Conservation (phyloP, 2,329 filamentous ascomycete genomes). For the Pyricularia sp. region DNA sequence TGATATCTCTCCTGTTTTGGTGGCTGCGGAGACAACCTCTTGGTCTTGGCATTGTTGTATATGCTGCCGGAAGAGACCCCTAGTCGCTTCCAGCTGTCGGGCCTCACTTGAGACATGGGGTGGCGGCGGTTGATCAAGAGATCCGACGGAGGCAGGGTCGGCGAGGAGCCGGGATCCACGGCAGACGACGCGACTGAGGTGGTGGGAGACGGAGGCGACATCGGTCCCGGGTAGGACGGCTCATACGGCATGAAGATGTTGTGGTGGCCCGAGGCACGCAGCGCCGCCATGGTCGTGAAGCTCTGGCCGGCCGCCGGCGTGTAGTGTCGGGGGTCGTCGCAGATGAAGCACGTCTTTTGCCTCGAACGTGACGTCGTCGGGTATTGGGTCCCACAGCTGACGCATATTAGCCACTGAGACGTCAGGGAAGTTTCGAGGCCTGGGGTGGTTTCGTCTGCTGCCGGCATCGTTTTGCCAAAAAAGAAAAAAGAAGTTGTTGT, state of each 20-base stretch:
- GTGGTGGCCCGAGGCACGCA: slow-evolving; percentile 29
- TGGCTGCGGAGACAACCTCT: not conserved
- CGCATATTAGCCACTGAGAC: slow-evolving; percentile 44
- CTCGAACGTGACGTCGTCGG: slow-evolving; percentile 37
- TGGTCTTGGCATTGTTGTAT: not conserved
- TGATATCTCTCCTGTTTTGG: not conserved
- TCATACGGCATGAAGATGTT: slow-evolving; percentile 44
- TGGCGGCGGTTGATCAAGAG: not conserved
- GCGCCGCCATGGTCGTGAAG: slow-evolving; percentile 50
- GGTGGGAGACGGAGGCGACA: not conserved
- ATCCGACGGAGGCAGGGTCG: not conserved
- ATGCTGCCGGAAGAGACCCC: not conserved
- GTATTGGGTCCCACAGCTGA: slow-evolving; percentile 63
- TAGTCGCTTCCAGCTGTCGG: not conserved
- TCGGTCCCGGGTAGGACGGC: slow-evolving; percentile 7
- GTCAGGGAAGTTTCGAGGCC: slow-evolving; percentile 8
- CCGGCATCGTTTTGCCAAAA: not conserved
- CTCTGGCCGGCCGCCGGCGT: slow-evolving; percentile 54
- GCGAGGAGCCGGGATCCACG: not conserved
- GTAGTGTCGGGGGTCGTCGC: slow-evolving; percentile 65
- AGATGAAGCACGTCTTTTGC: slow-evolving; percentile 55
- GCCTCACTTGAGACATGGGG: not conserved
- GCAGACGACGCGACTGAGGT: not conserved
- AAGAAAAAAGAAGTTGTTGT: too few species aligned
- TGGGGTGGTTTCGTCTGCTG: not conserved